Evolutionary conservation across 129 eudicot species (phyloP).

Genomic region (Flaveria ramosissima): DNA sequence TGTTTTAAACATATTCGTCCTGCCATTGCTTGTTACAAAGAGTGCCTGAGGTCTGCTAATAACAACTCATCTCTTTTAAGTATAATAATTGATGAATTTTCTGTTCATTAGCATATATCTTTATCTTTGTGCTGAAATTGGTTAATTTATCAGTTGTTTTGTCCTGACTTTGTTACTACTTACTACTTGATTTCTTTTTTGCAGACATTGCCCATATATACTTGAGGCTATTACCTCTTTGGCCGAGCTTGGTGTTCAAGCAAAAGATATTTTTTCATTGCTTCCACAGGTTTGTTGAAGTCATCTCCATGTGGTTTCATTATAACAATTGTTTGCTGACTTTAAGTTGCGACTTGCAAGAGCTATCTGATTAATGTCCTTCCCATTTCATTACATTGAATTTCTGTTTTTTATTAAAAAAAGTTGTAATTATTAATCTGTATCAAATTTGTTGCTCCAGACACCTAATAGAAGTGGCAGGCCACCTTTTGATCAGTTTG

Average conservation of each 20-base stretch:
- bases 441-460: constrained; percentile 39
- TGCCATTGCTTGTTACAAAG: constrained; percentile 79
- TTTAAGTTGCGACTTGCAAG: background rate
- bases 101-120: background rate
- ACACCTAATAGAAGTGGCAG: constrained; percentile 82
- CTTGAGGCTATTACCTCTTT: constrained; percentile 83
- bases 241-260: constrained; percentile 86
- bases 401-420: background rate
- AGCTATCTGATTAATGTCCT: background rate
- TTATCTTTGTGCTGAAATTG: background rate
- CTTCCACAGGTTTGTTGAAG: constrained; percentile 77
- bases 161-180: constrained; percentile 5
- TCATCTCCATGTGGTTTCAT: constrained; percentile 14
- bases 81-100: constrained; percentile 19
- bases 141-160: constrained; percentile 13
- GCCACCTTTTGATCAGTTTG: constrained; percentile 85
- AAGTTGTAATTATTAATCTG: constrained; percentile 17
- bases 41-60: constrained; percentile 72
- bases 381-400: background rate
- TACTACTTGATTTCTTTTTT: constrained; percentile 18
- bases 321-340: background rate
- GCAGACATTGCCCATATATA: constrained; percentile 78
- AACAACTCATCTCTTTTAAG: background rate
- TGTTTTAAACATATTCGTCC: constrained; percentile 77
- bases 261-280: constrained; percentile 80